Percentiles rank a stretch among this genome's conserved stretches.
Conservation (phyloP, 2,329 filamentous ascomycete species). For the Arthrobotrys entomopaga region DNA sequence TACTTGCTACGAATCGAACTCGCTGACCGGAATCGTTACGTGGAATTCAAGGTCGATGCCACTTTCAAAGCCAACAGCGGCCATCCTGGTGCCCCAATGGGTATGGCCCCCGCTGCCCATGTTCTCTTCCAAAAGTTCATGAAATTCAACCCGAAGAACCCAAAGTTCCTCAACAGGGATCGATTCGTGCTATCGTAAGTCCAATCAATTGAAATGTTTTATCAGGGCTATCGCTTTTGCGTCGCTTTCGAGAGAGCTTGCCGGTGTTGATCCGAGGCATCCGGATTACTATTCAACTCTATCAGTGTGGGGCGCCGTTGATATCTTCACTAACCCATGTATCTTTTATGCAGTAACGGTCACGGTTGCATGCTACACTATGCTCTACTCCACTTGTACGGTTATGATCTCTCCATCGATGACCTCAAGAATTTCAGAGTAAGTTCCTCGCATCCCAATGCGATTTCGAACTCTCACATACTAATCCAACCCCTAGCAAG, state of each 20-base stretch:
- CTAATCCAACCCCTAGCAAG: conserved; percentile 65
- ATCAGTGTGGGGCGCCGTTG: conserved; percentile 38
- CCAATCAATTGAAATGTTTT: neutral
- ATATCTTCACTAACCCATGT: conserved; percentile 5
- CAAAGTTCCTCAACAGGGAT: conserved; percentile 95
- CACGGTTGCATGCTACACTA: conserved; percentile 99
- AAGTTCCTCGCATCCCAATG: conserved; percentile 64
- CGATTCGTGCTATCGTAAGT: conserved; percentile 99
- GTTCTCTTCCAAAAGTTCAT: conserved; percentile 99
- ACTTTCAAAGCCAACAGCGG: conserved; percentile 95
- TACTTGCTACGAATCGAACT: conserved; percentile 38
- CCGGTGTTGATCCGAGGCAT: conserved; percentile 4
- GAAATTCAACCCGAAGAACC: conserved; percentile 99
- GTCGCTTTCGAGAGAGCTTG: too few species aligned
- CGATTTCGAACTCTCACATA: conserved; percentile 22
- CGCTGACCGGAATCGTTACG: conserved; percentile 2
- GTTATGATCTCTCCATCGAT: conserved; percentile 85
- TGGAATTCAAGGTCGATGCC: conserved; percentile 83
- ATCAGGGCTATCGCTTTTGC: too few species aligned
- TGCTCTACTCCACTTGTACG: conserved; percentile 95
- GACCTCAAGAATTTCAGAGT: conserved; percentile 97
- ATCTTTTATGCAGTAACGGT: conserved; percentile 75
- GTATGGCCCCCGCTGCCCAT: conserved; percentile 93
- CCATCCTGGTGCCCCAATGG: conserved; percentile 98
- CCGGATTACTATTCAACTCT: conserved; percentile 20